A percentile compares a stretch with the other conserved stretches of the same genome.
Conservation (phyloP, 2,329 filamentous ascomycete genomes). For the Aureobasidium lini region DNA sequence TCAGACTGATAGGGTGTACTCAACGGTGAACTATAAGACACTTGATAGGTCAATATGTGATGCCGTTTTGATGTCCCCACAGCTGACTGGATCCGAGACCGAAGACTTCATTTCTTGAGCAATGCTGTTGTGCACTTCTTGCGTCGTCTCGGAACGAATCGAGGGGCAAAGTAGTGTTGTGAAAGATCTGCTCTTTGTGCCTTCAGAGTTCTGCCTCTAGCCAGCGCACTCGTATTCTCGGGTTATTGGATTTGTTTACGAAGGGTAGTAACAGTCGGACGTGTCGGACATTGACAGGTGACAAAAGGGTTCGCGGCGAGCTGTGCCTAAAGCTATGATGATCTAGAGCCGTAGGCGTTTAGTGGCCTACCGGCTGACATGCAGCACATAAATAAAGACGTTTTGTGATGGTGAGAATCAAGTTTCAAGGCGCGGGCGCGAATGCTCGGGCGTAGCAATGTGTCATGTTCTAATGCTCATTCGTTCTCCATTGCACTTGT, state of each 20-base stretch:
- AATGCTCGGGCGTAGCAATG: not conserved
- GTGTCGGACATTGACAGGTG: not conserved
- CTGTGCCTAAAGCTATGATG: not conserved
- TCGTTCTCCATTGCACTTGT: not conserved
- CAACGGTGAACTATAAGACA: not conserved
- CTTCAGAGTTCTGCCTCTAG: too few relatives aligned
- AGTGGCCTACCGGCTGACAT: not conserved
- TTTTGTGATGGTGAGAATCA: not conserved
- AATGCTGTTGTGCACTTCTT: too few relatives aligned
- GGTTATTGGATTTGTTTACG: too few relatives aligned
- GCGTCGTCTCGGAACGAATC: too few relatives aligned
- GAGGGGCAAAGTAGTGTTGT: too few relatives aligned
- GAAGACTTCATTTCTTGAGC: not conserved
- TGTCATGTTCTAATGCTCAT: too few relatives aligned
- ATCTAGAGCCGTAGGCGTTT: not conserved
- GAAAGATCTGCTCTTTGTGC: too few relatives aligned
- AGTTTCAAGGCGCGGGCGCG: not conserved
- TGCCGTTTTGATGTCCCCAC: not conserved
- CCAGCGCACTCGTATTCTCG: too few relatives aligned
- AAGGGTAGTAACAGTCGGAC: not conserved
- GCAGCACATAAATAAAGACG: slow-evolving; percentile 5
- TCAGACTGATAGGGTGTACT: not conserved
- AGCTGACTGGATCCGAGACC: not conserved
- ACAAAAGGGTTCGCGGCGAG: slow-evolving; percentile 7
- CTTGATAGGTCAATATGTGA: not conserved